Evolutionary conservation across 1,284 basidiomycete species (phyloP), one percentile per base, ranked within the genome.

Genomic region (Cronartium quercuum): DNA sequence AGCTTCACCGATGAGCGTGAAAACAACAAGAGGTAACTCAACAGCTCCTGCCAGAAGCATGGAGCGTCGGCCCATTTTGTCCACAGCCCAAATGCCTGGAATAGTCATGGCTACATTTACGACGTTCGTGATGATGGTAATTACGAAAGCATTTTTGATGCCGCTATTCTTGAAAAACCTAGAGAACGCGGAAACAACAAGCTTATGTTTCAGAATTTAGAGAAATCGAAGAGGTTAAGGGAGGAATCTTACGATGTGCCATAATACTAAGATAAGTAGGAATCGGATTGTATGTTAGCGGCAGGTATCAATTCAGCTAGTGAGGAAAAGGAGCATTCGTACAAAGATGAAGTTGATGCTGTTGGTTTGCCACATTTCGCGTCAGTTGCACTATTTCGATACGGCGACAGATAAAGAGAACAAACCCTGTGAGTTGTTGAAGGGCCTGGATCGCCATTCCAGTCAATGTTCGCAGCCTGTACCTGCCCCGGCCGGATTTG

Each of bases 381-480:
- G n/a, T n/a, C n/a, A n/a, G n/a, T n/a, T n/a, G n/a, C n/a, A n/a
- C n/a, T n/a, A 12, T n/a, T 55, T 21, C 10, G 15, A 13, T 51
- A n/a, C 47, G n/a, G 51, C n/a, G 6, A 55, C 29, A n/a, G 10
- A 21, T 21, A 55, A 55, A 55, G 51, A 2, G 29, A 24, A 55
- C 51, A n/a, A 3, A 79, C 80, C 89, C 90, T 44, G 90, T 91
- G 80, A 90, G 87, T 83, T 93, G 90, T 83, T 91, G 90, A 87
- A 86, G 88, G 75, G 85, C 88, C 82, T 91, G 90, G 79, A 91
- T 85, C 51, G 77, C 77, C 66, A 78, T 83, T 78, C 91, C 92
- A 40, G 90, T 88, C 78, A 90, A 83, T 42, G 90, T 91, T 76
- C 91, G 89, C 80, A 89, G 85, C 76, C 86, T 84, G 80, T 89